Conservation (phyloP, 371 early-diverging fungal species). For the Choanephora cucurbitarum region DNA sequence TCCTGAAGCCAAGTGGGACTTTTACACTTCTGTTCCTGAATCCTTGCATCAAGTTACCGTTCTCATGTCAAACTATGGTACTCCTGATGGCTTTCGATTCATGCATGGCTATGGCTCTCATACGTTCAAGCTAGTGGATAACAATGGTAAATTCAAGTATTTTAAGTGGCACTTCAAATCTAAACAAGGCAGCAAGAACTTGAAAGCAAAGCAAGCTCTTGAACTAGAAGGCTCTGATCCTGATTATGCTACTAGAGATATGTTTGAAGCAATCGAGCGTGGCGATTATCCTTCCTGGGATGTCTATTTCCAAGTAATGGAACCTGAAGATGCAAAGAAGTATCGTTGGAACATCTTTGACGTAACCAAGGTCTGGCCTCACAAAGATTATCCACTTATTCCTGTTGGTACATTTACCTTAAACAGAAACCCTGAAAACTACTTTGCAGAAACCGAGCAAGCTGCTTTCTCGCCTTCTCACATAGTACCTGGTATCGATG, state of each 20-base stretch:
- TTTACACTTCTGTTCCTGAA: constrained; percentile 76
- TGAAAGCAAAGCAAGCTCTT: constrained; percentile 65
- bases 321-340: constrained; percentile 68
- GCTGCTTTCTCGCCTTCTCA: constrained; percentile 75
- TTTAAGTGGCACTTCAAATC: constrained; percentile 91
- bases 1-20: constrained; percentile 63
- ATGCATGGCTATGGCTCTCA: constrained; percentile 83
- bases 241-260: constrained; percentile 76
- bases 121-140: constrained; percentile 76
- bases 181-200: constrained; percentile 78
- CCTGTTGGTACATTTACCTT: constrained; percentile 74
- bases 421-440: constrained; percentile 79
- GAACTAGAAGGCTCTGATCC: constrained; percentile 65
- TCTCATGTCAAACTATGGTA: constrained; percentile 81
- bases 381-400: constrained; percentile 72
- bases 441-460: constrained; percentile 84
- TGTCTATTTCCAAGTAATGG: constrained; percentile 76
- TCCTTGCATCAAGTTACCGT: constrained; percentile 80
- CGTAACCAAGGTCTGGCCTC: constrained; percentile 84
- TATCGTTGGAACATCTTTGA: constrained; percentile 83
- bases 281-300: constrained; percentile 79
- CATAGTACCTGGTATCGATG: constrained; percentile 77
- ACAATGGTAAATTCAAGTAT: constrained; percentile 65
- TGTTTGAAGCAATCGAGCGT: constrained; percentile 71
- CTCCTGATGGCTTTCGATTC: constrained; percentile 78